Conservation (phyloP, 257 asterid genomes). For the Fraxinus excelsior region DNA sequence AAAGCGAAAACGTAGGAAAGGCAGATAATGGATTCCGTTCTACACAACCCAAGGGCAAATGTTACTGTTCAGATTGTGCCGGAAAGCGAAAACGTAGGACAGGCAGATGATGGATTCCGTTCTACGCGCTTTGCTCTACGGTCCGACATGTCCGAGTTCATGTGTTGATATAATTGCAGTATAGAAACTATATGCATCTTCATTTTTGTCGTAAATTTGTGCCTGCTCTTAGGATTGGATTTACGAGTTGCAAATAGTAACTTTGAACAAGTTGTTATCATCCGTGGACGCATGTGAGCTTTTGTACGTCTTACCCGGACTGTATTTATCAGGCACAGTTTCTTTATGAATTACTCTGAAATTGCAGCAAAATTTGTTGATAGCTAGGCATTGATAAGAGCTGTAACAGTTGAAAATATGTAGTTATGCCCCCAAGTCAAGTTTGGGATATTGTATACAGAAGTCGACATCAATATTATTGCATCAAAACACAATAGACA, state of each 20-base stretch:
- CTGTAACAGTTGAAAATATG: no score
- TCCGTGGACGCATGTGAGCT: no score
- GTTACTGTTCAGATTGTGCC: constrained; percentile 87
- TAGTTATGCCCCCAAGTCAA: no score
- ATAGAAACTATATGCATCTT: constrained; percentile 10
- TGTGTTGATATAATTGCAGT: not conserved
- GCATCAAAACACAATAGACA: no score
- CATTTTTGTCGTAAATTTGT: not conserved
- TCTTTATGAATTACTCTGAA: no score
- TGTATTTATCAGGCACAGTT: no score
- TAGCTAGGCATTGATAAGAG: no score
- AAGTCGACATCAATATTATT: no score
- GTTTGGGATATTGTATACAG: no score
- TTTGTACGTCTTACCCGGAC: no score
- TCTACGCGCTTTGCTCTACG: not conserved
- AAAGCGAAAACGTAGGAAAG: constrained; percentile 64
- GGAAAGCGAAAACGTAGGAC: constrained; percentile 73
- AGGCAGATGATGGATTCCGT: constrained; percentile 26
- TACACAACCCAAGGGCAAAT: constrained; percentile 93
- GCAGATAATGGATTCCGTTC: no score
- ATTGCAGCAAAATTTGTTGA: no score
- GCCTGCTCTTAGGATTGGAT: not conserved
- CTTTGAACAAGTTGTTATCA: not conserved
- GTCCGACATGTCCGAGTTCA: not conserved
- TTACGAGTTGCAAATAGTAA: not conserved